Evolutionary conservation across 1,139 yeast species (phyloP), one percentile per base, ranked within the genome.

Genomic region (Candida sanyaensis): DNA sequence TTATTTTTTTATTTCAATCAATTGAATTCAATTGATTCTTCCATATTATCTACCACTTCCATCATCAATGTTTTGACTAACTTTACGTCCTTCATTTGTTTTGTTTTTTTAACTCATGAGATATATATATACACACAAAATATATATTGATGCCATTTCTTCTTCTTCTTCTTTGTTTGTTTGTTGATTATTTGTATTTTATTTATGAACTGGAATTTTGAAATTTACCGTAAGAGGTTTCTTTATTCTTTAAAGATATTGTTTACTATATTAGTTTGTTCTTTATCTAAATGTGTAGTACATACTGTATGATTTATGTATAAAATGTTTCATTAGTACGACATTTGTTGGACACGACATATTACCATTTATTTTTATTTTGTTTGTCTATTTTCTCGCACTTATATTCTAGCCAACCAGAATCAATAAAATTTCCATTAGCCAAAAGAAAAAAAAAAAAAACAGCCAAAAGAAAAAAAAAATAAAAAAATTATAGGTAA

Each of bases 361-460:
- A 34, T 13, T 17, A 3, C 21, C 21, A 2, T 17, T 17, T 17
- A 2, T 17, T 17, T 17, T 17, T n/a, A n/a, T n/a, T n/a, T n/a
- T n/a, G n/a, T n/a, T n/a, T n/a, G n/a, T 17, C 21, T 17, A 2
- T 2, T 17, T 17, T 17, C 21, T 17, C 21, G 21, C 21, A 17
- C 21, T 2, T 3, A 17, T 44, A 39, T 48, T 48, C 37, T 45
- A 60, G 47, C 65, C 65, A 61, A 61, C 64, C 65, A 61, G 62
- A 58, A 46, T 33, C 43, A 33, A n/a, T 10, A 39, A 46, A 51
- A 46, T 46, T 50, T 52, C 27, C 12, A 40, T 40, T 40, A 40
- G 23, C 28, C 10, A 5, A 21, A 31, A 12, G 13, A 31, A 17
- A 31, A 31, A 27, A 29, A 34, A 38, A 36, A 42, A 41, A 42